Percentiles rank a stretch among this genome's conserved stretches.
These are phyloP conservation scores for Aureobasidium vineae DNA, from an alignment of 2,329 filamentous ascomycete species.

Conservation along the genomic window DNA sequence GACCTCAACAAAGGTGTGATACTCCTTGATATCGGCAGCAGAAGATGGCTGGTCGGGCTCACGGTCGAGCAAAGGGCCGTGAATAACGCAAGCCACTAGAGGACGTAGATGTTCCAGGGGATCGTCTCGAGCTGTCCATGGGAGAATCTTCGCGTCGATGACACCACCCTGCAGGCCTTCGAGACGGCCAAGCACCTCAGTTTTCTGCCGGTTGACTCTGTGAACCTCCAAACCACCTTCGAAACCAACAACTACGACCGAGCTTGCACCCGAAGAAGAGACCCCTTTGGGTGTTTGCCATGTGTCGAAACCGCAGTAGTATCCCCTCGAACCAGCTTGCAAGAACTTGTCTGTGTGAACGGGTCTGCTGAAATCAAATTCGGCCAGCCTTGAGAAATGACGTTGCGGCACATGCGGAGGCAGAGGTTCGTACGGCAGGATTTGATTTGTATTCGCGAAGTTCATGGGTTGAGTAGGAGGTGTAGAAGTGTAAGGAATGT, in stretches of 20 bases:
- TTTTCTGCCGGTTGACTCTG: constrained; percentile 66
- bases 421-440: constrained; percentile 35
- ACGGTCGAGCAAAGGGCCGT: constrained; percentile 64
- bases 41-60: constrained; percentile 39
- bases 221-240: constrained; percentile 78
- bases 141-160: constrained; percentile 76
- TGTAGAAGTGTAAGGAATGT: not conserved
- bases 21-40: constrained; percentile 53
- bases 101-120: constrained; percentile 60
- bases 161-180: constrained; percentile 78
- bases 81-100: constrained; percentile 74
- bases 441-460: constrained; percentile 28
- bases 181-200: constrained; percentile 67
- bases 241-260: constrained; percentile 70
- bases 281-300: constrained; percentile 49
- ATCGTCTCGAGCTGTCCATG: constrained; percentile 60
- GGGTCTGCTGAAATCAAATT: constrained; percentile 33
- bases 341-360: constrained; percentile 32
- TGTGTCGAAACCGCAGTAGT: constrained; percentile 78
- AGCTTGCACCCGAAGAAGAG: constrained; percentile 43
- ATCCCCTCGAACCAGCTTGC: constrained; percentile 56
- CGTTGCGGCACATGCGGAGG: constrained; percentile 40
- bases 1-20: constrained; percentile 85
- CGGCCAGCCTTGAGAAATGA: constrained; percentile 38
- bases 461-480: constrained; percentile 7